Percentiles rank a stretch among this genome's conserved stretches.
Evolutionary conservation across 2,329 filamentous ascomycete species (phyloP).

Genomic region (Botryotinia narcissicola): DNA sequence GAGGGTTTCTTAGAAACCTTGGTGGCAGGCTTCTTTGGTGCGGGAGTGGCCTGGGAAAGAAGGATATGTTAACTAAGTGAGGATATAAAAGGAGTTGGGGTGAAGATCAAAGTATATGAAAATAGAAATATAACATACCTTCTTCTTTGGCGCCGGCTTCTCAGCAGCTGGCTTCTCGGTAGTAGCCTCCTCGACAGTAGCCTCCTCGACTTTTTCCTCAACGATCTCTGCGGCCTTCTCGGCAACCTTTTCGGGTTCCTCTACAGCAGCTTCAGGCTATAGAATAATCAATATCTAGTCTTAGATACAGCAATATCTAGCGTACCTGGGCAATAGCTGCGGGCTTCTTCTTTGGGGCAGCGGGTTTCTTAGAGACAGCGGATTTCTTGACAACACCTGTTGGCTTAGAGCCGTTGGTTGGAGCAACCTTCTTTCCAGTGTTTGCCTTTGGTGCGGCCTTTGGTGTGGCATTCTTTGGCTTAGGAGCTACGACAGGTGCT

Average conservation of each 20-base stretch:
- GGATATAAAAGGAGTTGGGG: neutral
- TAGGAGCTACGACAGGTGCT: constrained; percentile 32
- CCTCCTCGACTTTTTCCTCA: neutral
- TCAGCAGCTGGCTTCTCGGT: neutral
- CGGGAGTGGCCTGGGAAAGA: constrained; percentile 34
- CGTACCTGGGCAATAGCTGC: constrained; percentile 35
- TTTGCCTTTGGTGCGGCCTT: constrained; percentile 27
- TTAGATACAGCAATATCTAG: constrained; percentile 10
- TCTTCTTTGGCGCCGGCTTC: constrained; percentile 8
- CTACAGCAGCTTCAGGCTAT: neutral
- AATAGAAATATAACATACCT: neutral
- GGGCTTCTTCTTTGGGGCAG: constrained; percentile 36
- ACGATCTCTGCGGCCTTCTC: neutral
- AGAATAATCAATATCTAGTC: neutral
- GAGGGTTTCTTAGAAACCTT: constrained; percentile 6
- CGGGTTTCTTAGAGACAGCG: constrained; percentile 22
- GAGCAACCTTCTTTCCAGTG: constrained; percentile 34
- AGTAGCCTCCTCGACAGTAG: neutral
- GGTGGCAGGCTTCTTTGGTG: constrained; percentile 40
- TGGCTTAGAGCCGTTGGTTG: constrained; percentile 37
- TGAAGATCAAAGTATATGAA: neutral
- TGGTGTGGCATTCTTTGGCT: constrained; percentile 33
- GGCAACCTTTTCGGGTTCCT: neutral
- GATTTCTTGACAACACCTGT: constrained; percentile 25
- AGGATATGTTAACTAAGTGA: constrained; percentile 18